Percentiles rank a stretch among this genome's conserved stretches.
phyloP scores from a whole-genome alignment of 2,329 filamentous ascomycete species.

The Ophiostoma australiae region DNA sequence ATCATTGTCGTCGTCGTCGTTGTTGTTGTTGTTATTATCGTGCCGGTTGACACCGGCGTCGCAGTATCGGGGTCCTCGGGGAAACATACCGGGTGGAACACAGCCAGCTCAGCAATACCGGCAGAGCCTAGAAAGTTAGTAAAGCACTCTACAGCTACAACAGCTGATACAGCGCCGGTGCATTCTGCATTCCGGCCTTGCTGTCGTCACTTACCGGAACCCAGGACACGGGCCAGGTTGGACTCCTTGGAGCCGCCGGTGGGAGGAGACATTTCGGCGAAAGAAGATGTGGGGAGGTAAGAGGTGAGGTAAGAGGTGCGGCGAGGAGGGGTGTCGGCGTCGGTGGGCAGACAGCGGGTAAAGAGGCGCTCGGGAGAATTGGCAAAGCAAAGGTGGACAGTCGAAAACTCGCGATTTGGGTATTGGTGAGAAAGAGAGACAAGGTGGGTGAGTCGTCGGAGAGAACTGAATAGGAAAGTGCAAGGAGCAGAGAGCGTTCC shows the following conservation, averaged over 20 bases:
- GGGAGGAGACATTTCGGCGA: conserved; percentile 55
- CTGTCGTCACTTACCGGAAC: conserved; percentile 63
- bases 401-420: background rate
- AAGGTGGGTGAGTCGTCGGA: background rate
- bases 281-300: background rate
- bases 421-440: background rate
- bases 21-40: too few relatives aligned
- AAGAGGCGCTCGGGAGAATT: background rate
- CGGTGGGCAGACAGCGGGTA: background rate
- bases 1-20: background rate
- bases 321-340: background rate
- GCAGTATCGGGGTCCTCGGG: conserved; percentile 25
- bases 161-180: background rate
- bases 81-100: conserved; percentile 77
- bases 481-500: background rate
- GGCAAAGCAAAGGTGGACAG: background rate
- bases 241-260: conserved; percentile 70
- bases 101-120: conserved; percentile 84
- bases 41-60: background rate
- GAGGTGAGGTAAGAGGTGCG: background rate
- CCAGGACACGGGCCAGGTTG: conserved; percentile 77
- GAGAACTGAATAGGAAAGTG: background rate
- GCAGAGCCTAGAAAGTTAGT: conserved; percentile 61
- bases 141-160: background rate
- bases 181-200: background rate